Evolutionary conservation across 257 asterid species (phyloP).

Genomic region (Lithospermum erythrorhizon): DNA sequence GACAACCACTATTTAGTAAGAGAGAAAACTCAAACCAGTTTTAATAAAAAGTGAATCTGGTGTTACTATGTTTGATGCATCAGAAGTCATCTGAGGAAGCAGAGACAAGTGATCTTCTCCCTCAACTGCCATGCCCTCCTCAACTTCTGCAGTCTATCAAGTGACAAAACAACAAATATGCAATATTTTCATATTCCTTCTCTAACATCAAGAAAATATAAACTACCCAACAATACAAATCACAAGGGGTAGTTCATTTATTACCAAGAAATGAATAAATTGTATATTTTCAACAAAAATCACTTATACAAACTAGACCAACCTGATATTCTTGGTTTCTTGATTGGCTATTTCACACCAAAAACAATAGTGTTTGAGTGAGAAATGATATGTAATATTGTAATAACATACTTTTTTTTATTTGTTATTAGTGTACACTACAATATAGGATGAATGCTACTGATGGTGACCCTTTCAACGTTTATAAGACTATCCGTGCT

Average conservation of each 20-base stretch:
- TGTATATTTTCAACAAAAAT: too few species aligned
- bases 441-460: too few species aligned
- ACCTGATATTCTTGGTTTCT: not conserved
- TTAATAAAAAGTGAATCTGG: not conserved
- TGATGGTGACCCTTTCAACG: too few species aligned
- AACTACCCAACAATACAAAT: not conserved
- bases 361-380: not conserved
- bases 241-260: too few species aligned
- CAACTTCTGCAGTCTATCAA: constrained; percentile 20
- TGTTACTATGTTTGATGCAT: not conserved
- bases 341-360: not conserved
- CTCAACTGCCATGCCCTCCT: constrained; percentile 11
- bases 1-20: not conserved
- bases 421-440: too few species aligned
- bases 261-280: too few species aligned
- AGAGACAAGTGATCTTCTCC: constrained; percentile 9
- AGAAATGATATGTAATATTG: too few species aligned
- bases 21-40: constrained; percentile 11
- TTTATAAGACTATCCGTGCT: too few species aligned
- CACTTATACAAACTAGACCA: not conserved
- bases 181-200: not conserved
- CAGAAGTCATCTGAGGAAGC: constrained; percentile 3
- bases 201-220: not conserved
- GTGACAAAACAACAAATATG: constrained; percentile 1
- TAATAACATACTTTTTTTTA: too few species aligned